Conservation (phyloP, 2,329 filamentous ascomycete genomes). For the Volutella citrinella region DNA sequence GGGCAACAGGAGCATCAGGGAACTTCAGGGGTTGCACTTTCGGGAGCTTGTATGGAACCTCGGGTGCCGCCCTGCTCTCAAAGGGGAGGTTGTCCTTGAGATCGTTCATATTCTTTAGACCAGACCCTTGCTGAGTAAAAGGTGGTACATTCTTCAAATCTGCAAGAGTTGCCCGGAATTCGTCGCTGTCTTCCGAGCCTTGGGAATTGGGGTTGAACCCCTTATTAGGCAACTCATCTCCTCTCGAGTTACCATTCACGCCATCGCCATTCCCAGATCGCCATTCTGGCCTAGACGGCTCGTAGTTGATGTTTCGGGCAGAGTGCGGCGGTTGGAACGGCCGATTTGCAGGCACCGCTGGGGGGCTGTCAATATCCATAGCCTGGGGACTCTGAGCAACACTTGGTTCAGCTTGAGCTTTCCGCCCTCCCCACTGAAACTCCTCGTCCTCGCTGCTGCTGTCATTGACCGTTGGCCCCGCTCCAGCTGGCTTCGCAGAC, state of each 20-base stretch:
- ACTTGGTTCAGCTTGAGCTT: constrained; percentile 26
- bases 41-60: constrained; percentile 35
- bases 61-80: constrained; percentile 47
- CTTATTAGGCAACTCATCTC: constrained; percentile 16
- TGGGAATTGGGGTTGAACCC: constrained; percentile 34
- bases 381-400: constrained; percentile 50
- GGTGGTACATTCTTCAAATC: constrained; percentile 57
- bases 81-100: constrained; percentile 57
- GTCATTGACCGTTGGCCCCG: constrained; percentile 45
- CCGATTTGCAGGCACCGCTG: constrained; percentile 22
- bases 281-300: constrained; percentile 60
- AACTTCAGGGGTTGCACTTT: constrained; percentile 39
- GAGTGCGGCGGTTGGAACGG: constrained; percentile 15
- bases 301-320: constrained; percentile 54
- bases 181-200: constrained; percentile 55
- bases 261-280: constrained; percentile 45
- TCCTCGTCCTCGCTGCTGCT: constrained; percentile 44
- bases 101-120: constrained; percentile 53
- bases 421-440: constrained; percentile 33
- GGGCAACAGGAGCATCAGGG: constrained; percentile 48
- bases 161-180: constrained; percentile 51
- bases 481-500: constrained; percentile 50
- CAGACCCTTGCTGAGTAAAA: constrained; percentile 44
- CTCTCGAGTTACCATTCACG: constrained; percentile 19
- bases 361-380: constrained; percentile 64